Base-by-base conservation (phyloP, 1,284 basidiomycete genomes). In the Bondarzewia mesenterica region DNA sequence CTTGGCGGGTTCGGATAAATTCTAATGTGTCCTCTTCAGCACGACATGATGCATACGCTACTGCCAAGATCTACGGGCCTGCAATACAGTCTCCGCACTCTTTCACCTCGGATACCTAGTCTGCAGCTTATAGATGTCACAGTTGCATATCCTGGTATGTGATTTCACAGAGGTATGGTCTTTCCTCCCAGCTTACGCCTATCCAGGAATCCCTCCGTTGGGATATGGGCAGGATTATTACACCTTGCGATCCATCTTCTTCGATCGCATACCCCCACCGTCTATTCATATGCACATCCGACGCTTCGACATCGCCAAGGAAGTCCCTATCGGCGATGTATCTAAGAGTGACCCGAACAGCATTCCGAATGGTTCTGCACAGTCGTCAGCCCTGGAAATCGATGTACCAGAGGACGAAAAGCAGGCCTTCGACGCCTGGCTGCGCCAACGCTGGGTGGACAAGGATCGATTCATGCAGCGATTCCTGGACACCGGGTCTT, bases 11-110 rank as follows among this genome's bases (percentile, higher is more conserved):
- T 32, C 10, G 5, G 29, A 32, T 32, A n/a, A 32, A 2, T 12
- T 6, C 39, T 44, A 36, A 42, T 26, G 20, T 38, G 29, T 36
- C 21, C 42, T 51, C 21, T 42, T 5, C 58, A 95, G 90, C 65
- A 78, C 27, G 92, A 97, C 62, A 78, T 92, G 68, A 70, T 68
- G 41, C 84, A 96, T 60, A 65, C 80, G 15, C 75, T 99, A 6
- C 77, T 97, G 42, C 95, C 95, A 1, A 79, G 94, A 42, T 90
- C 93, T 22, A 96, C 92, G 0, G 95, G 95, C 1, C 69, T 97
- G 45, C 83, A 89, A 52, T 92, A 89, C 63, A 89, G 85, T 53
- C 69, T 97, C 32, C 78, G 91, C 22, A 85, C 90, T 0, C 75
- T 98, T 7, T 73, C 82, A 7, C 84, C 89, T 16, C 77, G 85